Percentiles rank a stretch among this genome's conserved stretches.
Evolutionary conservation across 2,329 filamentous ascomycete species (phyloP).

Genomic region (Cadophora gregata): DNA sequence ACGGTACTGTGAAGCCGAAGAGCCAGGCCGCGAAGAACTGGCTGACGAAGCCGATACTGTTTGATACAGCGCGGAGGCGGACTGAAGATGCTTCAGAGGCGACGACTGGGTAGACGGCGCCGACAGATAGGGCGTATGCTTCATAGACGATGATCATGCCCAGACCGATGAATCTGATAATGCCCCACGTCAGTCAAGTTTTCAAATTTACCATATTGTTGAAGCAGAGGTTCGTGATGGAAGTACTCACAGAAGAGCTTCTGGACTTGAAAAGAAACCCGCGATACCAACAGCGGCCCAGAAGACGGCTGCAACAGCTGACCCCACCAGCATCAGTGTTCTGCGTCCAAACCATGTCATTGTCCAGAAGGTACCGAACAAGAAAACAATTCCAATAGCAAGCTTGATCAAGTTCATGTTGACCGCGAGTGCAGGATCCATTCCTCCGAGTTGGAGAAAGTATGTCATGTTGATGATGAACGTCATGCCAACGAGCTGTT

Average conservation of each 20-base stretch:
- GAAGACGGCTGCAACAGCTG: not conserved
- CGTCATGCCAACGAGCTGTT: not conserved
- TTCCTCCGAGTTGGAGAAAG: not conserved
- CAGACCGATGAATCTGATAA: not conserved
- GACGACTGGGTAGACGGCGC: not conserved
- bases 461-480: not conserved
- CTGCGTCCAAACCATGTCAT: not conserved
- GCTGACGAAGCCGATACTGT: not conserved
- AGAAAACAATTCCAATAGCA: not conserved
- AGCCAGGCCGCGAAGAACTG: not conserved
- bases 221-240: not conserved
- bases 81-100: not conserved
- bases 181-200: not conserved
- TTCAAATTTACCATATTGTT: not conserved
- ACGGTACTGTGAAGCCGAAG: slow-evolving; percentile 34
- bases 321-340: not conserved
- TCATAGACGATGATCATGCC: not conserved
- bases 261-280: not conserved
- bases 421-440: not conserved
- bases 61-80: not conserved
- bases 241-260: not conserved
- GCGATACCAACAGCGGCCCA: not conserved
- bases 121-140: not conserved
- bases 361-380: not conserved
- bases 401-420: not conserved